Percentiles rank a stretch among this genome's conserved stretches.
These are phyloP conservation scores for Calamus simplicifolius DNA, from an alignment of 176 grass and related monocot species.

Conservation along the genomic window DNA sequence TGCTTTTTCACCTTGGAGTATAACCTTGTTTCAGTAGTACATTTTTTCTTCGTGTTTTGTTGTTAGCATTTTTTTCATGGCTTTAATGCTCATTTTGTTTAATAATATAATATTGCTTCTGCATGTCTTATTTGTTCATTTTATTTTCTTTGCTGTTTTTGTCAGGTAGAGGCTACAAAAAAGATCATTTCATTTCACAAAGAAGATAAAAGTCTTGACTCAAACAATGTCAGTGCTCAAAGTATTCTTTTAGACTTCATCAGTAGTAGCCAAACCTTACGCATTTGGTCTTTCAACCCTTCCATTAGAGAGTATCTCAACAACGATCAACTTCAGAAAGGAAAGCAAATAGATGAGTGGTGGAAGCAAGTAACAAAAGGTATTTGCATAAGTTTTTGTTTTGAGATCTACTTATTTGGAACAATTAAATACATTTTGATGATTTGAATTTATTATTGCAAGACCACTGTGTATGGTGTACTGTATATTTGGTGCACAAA, in stretches of 20 bases:
- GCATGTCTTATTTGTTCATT: not conserved
- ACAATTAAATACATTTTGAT: not conserved
- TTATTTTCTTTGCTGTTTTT: constrained; percentile 20
- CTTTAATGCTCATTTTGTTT: too few relatives aligned
- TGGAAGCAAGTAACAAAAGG: constrained; percentile 95
- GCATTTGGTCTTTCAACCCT: constrained; percentile 93
- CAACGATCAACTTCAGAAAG: constrained; percentile 95
- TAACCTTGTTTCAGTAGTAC: not conserved
- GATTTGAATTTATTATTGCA: not conserved
- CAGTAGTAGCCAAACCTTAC: constrained; percentile 88
- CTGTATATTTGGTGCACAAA: too few relatives aligned
- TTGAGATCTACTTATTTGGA: not conserved
- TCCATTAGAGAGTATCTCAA: constrained; percentile 91
- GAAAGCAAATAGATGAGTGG: constrained; percentile 98
- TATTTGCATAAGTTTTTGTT: constrained; percentile 5
- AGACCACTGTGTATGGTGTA: too few relatives aligned
- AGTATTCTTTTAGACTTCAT: constrained; percentile 98
- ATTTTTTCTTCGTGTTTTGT: not conserved
- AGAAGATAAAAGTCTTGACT: constrained; percentile 85
- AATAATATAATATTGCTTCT: not conserved
- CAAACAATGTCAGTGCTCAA: constrained; percentile 69
- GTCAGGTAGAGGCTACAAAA: constrained; percentile 82
- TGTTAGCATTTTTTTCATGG: not conserved
- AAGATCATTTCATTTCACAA: constrained; percentile 99
- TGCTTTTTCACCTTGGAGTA: not conserved